Percentiles rank a stretch among this genome's conserved stretches.
Evolutionary conservation across 768 basidiomycete species (phyloP).

Genomic region (Gloeopeniophorella convolvens): DNA sequence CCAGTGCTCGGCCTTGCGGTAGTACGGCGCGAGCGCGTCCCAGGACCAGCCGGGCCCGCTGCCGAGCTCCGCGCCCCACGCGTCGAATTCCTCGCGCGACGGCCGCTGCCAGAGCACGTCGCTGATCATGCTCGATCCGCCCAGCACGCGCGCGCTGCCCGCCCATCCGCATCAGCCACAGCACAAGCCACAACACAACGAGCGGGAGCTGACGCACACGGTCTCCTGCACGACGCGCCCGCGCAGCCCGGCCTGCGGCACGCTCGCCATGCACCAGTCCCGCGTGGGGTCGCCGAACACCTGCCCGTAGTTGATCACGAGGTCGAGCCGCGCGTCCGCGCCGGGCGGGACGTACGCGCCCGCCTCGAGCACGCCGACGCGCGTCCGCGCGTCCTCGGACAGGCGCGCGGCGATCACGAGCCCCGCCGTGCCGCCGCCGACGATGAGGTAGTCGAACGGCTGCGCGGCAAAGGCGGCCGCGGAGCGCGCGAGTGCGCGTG

Average conservation of each 20-base stretch:
- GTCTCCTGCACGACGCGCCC: conserved; percentile 17
- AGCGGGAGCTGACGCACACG: neutral
- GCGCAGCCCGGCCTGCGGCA: conserved; percentile 14
- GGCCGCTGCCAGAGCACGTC: conserved; percentile 21
- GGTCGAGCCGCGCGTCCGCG: conserved; percentile 12
- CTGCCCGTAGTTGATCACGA: conserved; percentile 11
- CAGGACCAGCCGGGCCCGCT: conserved; percentile 16
- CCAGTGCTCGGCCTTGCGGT: conserved; percentile 19
- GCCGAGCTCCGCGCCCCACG: conserved; percentile 15
- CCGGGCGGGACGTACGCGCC: conserved; percentile 22
- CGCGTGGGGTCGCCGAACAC: conserved; percentile 16
- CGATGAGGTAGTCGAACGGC: conserved; percentile 16
- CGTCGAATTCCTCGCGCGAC: conserved; percentile 17
- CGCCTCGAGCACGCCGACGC: conserved; percentile 28
- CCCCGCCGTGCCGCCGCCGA: conserved; percentile 25
- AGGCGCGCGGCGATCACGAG: conserved; percentile 28
- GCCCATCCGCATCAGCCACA: neutral
- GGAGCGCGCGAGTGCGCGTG: conserved; percentile 1
- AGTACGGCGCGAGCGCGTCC: conserved; percentile 16
- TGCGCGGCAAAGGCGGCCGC: conserved; percentile 9
- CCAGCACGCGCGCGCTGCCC: conserved; percentile 14
- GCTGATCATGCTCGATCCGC: conserved; percentile 20
- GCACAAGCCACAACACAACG: neutral
- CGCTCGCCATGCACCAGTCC: conserved; percentile 18
- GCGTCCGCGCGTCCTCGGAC: conserved; percentile 19